Evolutionary conservation across 2,329 filamentous ascomycete genomes (phyloP).

Genomic region (Ophiostoma australiae): DNA sequence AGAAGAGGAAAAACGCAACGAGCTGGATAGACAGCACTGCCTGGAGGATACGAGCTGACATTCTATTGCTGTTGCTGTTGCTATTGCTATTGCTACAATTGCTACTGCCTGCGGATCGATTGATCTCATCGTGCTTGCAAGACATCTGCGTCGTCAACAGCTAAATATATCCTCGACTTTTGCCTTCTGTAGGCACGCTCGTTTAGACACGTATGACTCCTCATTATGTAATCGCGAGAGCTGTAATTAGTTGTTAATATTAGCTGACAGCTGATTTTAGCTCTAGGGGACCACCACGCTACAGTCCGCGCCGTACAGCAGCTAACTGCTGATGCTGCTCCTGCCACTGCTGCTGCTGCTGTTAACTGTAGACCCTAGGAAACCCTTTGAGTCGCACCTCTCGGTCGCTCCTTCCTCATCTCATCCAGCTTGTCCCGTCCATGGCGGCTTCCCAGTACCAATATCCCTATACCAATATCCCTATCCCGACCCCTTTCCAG

Average conservation of each 20-base stretch:
- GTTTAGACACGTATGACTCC: background rate
- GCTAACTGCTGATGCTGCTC: background rate
- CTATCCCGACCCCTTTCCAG: slow-evolving; percentile 15
- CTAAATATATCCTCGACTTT: background rate
- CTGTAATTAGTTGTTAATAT: background rate
- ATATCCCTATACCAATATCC: slow-evolving; percentile 13
- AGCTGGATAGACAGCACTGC: background rate
- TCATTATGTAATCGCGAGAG: background rate
- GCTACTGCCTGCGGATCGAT: background rate
- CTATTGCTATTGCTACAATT: too few species aligned
- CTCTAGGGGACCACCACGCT: background rate
- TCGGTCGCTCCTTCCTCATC: slow-evolving; percentile 24
- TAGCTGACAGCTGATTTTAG: background rate
- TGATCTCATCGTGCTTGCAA: background rate
- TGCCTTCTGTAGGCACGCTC: background rate
- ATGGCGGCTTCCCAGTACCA: slow-evolving; percentile 26
- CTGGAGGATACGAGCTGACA: background rate
- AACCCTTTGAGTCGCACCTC: slow-evolving; percentile 12
- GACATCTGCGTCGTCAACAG: slow-evolving; percentile 1
- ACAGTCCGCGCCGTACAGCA: slow-evolving; percentile 1
- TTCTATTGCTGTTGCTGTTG: background rate
- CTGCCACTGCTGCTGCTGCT: background rate
- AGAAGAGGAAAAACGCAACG: slow-evolving; percentile 2
- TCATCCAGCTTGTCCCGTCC: slow-evolving; percentile 22
- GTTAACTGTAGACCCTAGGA: background rate